Evolutionary conservation across 306 rosid genomes (phyloP).

Genomic region (Pachyrhizus erosus): DNA sequence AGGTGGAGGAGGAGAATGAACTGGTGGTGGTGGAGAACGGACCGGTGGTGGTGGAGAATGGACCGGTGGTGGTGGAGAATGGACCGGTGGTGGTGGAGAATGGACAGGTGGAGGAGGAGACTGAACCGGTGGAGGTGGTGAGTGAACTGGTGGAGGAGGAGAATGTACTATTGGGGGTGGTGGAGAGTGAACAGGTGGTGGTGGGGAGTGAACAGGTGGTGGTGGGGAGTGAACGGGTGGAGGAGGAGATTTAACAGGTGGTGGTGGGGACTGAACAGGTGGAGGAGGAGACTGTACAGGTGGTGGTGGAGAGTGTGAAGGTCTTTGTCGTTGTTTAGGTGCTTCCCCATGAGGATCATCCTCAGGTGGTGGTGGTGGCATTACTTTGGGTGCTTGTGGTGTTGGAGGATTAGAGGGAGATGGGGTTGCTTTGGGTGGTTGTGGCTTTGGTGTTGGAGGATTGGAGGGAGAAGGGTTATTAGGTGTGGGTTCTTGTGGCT

Average conservation of each 20-base stretch:
- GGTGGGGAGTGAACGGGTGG: slow-evolving; percentile 1
- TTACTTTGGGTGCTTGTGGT: not conserved
- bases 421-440: not conserved
- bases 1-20: not conserved
- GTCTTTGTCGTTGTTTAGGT: not conserved
- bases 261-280: not conserved
- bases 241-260: not conserved
- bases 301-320: slow-evolving; percentile 21
- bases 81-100: not conserved
- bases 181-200: not conserved
- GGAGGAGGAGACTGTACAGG: slow-evolving; percentile 17
- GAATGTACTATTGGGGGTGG: not conserved
- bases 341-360: not conserved
- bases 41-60: slow-evolving; percentile 16
- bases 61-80: not conserved
- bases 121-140: slow-evolving; percentile 14
- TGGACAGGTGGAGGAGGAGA: slow-evolving; percentile 8
- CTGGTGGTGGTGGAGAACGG: not conserved
- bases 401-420: not conserved
- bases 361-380: not conserved
- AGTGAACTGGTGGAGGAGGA: slow-evolving; percentile 18
- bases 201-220: not conserved
- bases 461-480: not conserved
- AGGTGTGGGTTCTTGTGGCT: not conserved
- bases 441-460: not conserved